phyloP scores from a whole-genome alignment of 1,139 yeast genomes.

The Wickerhamomyces sp. region DNA sequence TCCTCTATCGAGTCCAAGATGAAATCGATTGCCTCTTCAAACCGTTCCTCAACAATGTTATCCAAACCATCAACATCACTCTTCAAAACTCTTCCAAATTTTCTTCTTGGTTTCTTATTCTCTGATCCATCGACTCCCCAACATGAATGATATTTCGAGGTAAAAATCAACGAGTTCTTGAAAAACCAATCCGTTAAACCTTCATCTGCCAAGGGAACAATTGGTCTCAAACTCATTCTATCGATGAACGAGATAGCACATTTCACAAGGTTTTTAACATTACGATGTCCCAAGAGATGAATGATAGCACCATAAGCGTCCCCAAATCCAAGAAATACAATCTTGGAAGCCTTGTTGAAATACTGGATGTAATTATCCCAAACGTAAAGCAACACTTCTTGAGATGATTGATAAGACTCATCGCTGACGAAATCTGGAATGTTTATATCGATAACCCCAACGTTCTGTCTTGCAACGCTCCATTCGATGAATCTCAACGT shows the following conservation, averaged over 20 bases:
- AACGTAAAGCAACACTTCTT: slow-evolving; percentile 68
- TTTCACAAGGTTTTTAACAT: slow-evolving; percentile 56
- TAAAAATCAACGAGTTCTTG: slow-evolving; percentile 77
- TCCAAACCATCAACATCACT: slow-evolving; percentile 69
- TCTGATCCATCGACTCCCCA: slow-evolving; percentile 56
- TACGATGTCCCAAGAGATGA: slow-evolving; percentile 81
- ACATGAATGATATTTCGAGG: slow-evolving; percentile 68
- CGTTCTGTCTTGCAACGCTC: slow-evolving; percentile 49
- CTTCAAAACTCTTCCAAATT: slow-evolving; percentile 82
- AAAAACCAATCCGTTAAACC: slow-evolving; percentile 88
- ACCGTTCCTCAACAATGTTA: slow-evolving; percentile 74
- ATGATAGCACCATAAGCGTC: slow-evolving; percentile 86
- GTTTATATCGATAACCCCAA: slow-evolving; percentile 81
- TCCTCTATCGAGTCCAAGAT: slow-evolving; percentile 64
- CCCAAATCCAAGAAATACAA: slow-evolving; percentile 85
- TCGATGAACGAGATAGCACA: slow-evolving; percentile 73
- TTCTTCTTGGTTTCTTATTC: slow-evolving; percentile 75
- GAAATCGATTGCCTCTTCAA: slow-evolving; percentile 82
- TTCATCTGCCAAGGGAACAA: slow-evolving; percentile 86
- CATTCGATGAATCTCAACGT: slow-evolving; percentile 53
- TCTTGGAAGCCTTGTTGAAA: slow-evolving; percentile 61
- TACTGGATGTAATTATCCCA: slow-evolving; percentile 91
- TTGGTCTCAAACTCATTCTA: slow-evolving; percentile 60
- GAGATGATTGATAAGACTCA: slow-evolving; percentile 53
- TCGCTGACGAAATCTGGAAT: slow-evolving; percentile 49